Conservation (phyloP, 306 rosid species). For the Herpetospermum pedunculosum region DNA sequence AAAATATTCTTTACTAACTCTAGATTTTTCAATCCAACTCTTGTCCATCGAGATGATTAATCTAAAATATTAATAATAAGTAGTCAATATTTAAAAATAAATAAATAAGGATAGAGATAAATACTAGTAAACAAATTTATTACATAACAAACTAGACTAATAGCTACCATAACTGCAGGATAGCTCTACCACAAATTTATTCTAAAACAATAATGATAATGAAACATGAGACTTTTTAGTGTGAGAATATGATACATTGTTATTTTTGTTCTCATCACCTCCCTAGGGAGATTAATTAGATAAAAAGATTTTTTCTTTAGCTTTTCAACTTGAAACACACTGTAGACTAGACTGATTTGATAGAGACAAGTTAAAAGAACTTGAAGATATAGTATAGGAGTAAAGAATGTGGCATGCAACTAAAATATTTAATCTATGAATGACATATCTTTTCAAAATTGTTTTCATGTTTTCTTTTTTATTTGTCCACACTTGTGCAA, state of each 20-base stretch:
- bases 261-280: too few species aligned
- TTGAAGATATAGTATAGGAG: not conserved
- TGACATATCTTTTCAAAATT: not conserved
- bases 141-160: too few species aligned
- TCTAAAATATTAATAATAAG: not conserved
- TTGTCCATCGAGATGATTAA: not conserved
- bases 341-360: not conserved
- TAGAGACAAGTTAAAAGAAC: not conserved
- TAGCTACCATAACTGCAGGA: too few species aligned
- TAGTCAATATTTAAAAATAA: too few species aligned
- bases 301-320: too few species aligned
- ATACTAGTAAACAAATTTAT: too few species aligned
- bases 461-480: not conserved
- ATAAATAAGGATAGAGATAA: too few species aligned
- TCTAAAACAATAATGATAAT: too few species aligned
- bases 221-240: too few species aligned
- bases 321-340: not conserved
- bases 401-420: not conserved
- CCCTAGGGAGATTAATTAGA: too few species aligned
- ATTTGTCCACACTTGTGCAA: conserved; percentile 3
- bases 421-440: not conserved
- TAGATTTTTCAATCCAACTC: not conserved
- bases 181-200: too few species aligned
- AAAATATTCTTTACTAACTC: not conserved
- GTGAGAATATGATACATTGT: too few species aligned